These are phyloP conservation scores for Beauveria rudraprayagi DNA, from an alignment of 2,329 filamentous ascomycete species.

Conservation along the genomic window DNA sequence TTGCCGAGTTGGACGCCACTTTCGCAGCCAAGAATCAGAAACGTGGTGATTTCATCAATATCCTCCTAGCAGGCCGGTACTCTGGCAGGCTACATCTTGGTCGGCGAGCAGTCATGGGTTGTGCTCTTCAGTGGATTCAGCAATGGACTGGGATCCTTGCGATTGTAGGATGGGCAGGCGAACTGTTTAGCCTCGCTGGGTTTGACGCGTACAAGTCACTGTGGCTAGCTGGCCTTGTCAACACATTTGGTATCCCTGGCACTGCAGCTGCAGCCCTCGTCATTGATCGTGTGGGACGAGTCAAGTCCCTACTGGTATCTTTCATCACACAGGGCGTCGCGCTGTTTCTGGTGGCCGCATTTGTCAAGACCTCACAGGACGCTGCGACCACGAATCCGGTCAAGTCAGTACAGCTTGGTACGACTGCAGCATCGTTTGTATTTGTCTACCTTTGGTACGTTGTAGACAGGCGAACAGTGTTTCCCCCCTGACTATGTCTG, in stretches of 20 bases:
- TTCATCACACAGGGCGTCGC: slow-evolving; percentile 22
- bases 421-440: slow-evolving; percentile 18
- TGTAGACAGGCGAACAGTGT: no score
- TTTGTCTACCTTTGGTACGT: slow-evolving; percentile 20
- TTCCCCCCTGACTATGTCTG: neutral
- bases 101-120: slow-evolving; percentile 31
- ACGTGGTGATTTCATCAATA: slow-evolving; percentile 30
- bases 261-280: slow-evolving; percentile 44
- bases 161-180: slow-evolving; percentile 28
- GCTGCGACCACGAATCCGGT: slow-evolving; percentile 5
- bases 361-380: slow-evolving; percentile 23
- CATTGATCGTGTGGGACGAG: slow-evolving; percentile 40
- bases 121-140: slow-evolving; percentile 34
- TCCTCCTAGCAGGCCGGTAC: slow-evolving; percentile 28
- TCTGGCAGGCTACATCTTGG: slow-evolving; percentile 30
- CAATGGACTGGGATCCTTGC: slow-evolving; percentile 37
- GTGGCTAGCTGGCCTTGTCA: slow-evolving; percentile 40
- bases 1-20: slow-evolving; percentile 33
- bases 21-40: slow-evolving; percentile 30
- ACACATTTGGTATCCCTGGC: slow-evolving; percentile 42
- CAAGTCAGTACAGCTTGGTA: slow-evolving; percentile 15
- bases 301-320: slow-evolving; percentile 21
- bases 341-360: slow-evolving; percentile 23
- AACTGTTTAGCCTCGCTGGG: slow-evolving; percentile 17
- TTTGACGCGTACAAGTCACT: slow-evolving; percentile 19